Conservation (phyloP, 2,329 filamentous ascomycete species). For the Ciborinia camelliae region DNA sequence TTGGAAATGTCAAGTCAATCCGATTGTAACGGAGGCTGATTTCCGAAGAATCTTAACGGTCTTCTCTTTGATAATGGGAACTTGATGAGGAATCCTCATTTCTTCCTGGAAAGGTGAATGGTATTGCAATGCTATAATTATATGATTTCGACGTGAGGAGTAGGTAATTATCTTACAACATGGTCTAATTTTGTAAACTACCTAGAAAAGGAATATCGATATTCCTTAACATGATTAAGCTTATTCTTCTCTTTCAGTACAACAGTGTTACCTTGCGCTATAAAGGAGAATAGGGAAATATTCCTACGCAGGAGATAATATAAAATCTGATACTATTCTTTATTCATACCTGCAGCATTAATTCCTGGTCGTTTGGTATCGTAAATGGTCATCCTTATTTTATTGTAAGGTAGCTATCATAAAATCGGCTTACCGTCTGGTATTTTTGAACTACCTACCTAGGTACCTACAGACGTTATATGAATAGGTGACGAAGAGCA, state of each 20-base stretch:
- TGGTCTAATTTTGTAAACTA: no score
- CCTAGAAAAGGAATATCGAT: background rate
- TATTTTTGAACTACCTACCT: background rate
- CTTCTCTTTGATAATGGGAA: background rate
- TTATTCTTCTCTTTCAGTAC: no score
- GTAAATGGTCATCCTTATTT: background rate
- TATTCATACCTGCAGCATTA: slow-evolving; percentile 3
- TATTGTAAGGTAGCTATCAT: background rate
- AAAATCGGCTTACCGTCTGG: background rate
- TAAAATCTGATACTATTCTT: background rate
- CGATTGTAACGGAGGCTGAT: background rate
- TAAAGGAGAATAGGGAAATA: slow-evolving; percentile 5
- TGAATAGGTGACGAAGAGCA: background rate
- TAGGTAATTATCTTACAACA: no score
- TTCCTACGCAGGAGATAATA: background rate
- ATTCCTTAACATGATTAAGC: background rate
- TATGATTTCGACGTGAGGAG: background rate
- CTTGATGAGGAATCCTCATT: background rate
- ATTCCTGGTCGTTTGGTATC: background rate
- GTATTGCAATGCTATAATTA: background rate
- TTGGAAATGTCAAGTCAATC: background rate
- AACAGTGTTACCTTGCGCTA: background rate
- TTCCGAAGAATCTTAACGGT: background rate
- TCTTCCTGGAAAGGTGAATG: no score
- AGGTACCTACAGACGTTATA: no score